phyloP scores from a whole-genome alignment of 169 alveolate genomes.

The Eimeria falciformis region DNA sequence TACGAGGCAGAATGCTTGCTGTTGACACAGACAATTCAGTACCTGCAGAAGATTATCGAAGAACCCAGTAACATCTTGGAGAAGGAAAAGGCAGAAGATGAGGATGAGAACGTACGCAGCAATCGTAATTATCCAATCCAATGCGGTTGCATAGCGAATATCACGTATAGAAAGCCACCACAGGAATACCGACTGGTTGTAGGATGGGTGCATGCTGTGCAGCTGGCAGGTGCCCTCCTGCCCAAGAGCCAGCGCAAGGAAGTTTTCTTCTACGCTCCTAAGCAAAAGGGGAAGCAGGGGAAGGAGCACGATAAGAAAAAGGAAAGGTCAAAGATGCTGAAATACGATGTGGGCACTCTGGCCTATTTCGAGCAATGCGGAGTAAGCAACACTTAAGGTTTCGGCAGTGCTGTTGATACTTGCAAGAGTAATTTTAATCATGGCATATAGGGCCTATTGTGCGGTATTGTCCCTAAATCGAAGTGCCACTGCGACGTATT shows the following conservation, averaged over 20 bases:
- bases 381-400: too few relatives aligned
- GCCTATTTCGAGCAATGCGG: slow-evolving; percentile 74
- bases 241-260: slow-evolving; percentile 77
- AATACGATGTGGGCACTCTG: slow-evolving; percentile 77
- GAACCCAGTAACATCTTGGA: slow-evolving; percentile 30
- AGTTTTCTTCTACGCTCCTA: slow-evolving; percentile 70
- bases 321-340: slow-evolving; percentile 68
- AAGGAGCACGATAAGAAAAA: slow-evolving; percentile 41
- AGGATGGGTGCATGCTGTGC: too few relatives aligned
- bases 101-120: background rate
- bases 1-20: slow-evolving; percentile 58
- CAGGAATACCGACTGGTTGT: background rate
- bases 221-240: slow-evolving; percentile 70
- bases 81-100: slow-evolving; percentile 8
- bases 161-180: background rate
- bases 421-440: too few relatives aligned
- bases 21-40: slow-evolving; percentile 73
- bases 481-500: too few relatives aligned
- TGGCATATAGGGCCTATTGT: too few relatives aligned
- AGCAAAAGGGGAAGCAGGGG: slow-evolving; percentile 31
- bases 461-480: too few relatives aligned
- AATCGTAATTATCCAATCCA: too few relatives aligned
- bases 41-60: slow-evolving; percentile 69
- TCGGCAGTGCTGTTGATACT: too few relatives aligned
- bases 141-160: too few relatives aligned